phyloP scores from a whole-genome alignment of 805 yeast species.

The Nematodospora valgi region DNA sequence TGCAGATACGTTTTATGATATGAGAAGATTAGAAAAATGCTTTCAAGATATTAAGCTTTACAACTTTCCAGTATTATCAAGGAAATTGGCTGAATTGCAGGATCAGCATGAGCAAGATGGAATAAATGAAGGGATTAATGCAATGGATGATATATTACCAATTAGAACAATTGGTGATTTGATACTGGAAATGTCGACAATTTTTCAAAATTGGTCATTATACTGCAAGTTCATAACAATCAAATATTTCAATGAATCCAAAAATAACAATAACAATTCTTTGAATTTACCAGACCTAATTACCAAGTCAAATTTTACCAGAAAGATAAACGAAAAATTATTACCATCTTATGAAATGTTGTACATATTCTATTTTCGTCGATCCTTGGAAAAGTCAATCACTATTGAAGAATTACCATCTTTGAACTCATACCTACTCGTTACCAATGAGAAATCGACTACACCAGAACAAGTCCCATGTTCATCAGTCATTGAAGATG shows the following conservation, averaged over 20 bases:
- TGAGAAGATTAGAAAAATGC: conserved; percentile 54
- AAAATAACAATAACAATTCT: conserved; percentile 35
- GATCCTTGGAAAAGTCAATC: conserved; percentile 79
- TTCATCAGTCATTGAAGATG: conserved; percentile 84
- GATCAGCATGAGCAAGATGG: conserved; percentile 10
- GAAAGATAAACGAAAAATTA: conserved; percentile 50
- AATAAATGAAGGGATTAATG: conserved; percentile 13
- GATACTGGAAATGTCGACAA: conserved; percentile 66
- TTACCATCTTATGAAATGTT: conserved; percentile 64
- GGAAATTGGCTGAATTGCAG: conserved; percentile 11
- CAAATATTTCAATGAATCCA: conserved; percentile 45
- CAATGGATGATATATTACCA: conserved; percentile 35
- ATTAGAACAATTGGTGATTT: conserved; percentile 66
- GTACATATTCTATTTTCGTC: conserved; percentile 62
- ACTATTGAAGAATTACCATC: conserved; percentile 73
- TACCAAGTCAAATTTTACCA: conserved; percentile 49
- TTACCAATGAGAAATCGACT: conserved; percentile 7
- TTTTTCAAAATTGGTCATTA: conserved; percentile 83
- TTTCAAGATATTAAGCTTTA: conserved; percentile 56
- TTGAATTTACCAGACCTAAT: conserved; percentile 51
- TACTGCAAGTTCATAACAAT: conserved; percentile 69
- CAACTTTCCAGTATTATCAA: conserved; percentile 26
- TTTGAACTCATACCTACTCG: conserved; percentile 36
- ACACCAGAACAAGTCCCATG: conserved; percentile 62
- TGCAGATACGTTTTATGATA: conserved; percentile 80